phyloP scores from a whole-genome alignment of 768 basidiomycete genomes.

The Baorangia bicolor region DNA sequence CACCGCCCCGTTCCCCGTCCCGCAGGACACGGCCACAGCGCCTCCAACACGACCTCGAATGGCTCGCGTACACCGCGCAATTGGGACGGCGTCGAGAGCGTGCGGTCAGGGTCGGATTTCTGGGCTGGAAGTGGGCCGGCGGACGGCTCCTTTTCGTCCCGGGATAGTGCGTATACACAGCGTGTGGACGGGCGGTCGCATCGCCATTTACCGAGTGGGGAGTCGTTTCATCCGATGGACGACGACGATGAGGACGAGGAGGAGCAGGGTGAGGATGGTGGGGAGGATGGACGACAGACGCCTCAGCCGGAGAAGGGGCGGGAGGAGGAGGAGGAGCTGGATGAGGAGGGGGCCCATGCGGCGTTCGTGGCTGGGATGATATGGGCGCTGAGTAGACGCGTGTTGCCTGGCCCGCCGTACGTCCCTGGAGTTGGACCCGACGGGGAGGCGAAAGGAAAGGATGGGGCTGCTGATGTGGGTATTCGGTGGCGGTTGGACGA shows the following conservation, averaged over 20 bases:
- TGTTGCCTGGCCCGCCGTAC: slow-evolving; percentile 77
- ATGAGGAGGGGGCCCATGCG: slow-evolving; percentile 77
- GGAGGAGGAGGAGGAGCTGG: slow-evolving; percentile 42
- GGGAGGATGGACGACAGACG: slow-evolving; percentile 23
- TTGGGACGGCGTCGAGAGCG: slow-evolving; percentile 39
- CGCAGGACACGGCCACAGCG: slow-evolving; percentile 19
- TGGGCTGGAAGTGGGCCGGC: slow-evolving; percentile 50
- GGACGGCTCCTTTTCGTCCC: slow-evolving; percentile 20
- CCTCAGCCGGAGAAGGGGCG: slow-evolving; percentile 14
- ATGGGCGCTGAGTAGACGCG: slow-evolving; percentile 67
- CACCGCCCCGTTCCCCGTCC: neutral
- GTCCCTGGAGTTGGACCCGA: slow-evolving; percentile 40
- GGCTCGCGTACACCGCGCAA: slow-evolving; percentile 8
- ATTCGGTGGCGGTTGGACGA: slow-evolving; percentile 80
- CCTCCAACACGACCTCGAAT: slow-evolving; percentile 17
- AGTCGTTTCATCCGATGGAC: slow-evolving; percentile 35
- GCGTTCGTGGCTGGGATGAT: slow-evolving; percentile 90
- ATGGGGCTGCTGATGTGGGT: slow-evolving; percentile 32
- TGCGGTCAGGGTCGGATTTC: slow-evolving; percentile 72
- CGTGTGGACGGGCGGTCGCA: slow-evolving; percentile 6
- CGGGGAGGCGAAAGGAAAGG: slow-evolving; percentile 33
- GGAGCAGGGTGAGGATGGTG: neutral
- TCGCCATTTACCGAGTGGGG: slow-evolving; percentile 19
- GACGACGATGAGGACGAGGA: slow-evolving; percentile 26
- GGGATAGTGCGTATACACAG: slow-evolving; percentile 16